Percentiles rank a stretch among this genome's conserved stretches.
Evolutionary conservation across 2,329 filamentous ascomycete genomes (phyloP).

Genomic region (Sordariomycetes sp.): DNA sequence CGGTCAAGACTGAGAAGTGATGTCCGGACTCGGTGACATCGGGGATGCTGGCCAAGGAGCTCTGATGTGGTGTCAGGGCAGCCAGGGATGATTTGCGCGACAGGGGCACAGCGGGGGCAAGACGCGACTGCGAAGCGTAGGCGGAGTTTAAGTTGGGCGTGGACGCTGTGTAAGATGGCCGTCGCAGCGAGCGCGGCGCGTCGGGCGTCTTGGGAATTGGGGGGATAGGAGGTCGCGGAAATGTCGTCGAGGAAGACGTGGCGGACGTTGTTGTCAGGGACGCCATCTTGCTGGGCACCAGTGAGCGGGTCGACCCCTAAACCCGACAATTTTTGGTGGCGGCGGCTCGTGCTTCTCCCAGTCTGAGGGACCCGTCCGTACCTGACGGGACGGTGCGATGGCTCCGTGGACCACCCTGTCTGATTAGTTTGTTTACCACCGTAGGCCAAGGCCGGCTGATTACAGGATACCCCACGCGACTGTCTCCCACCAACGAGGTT

Average conservation of each 20-base stretch:
- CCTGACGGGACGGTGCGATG: too few relatives aligned
- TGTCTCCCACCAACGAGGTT: too few relatives aligned
- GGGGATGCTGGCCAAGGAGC: constrained; percentile 50
- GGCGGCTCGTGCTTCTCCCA: too few relatives aligned
- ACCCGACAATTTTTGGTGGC: too few relatives aligned
- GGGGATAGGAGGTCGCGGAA: constrained; percentile 8
- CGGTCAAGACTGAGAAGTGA: constrained; percentile 40
- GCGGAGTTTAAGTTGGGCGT: constrained; percentile 49
- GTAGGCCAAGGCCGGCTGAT: not conserved
- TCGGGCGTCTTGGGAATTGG: constrained; percentile 9
- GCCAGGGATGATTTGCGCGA: constrained; percentile 64
- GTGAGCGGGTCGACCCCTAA: too few relatives aligned
- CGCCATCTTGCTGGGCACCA: constrained; percentile 3
- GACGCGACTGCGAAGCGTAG: constrained; percentile 38
- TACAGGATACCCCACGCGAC: too few relatives aligned
- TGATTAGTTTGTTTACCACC: constrained; percentile 1
- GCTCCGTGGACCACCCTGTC: not conserved
- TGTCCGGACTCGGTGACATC: constrained; percentile 58
- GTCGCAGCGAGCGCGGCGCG: constrained; percentile 28
- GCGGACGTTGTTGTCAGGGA: constrained; percentile 11
- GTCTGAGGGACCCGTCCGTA: too few relatives aligned
- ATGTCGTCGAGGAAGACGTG: constrained; percentile 1
- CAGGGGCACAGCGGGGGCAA: constrained; percentile 13
- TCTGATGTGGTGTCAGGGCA: constrained; percentile 56
- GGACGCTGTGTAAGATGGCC: constrained; percentile 38